A percentile compares a stretch with the other conserved stretches of the same genome.
Evolutionary conservation across 1,139 yeast genomes (phyloP).

Genomic region (Sugiyamaella novakii): DNA sequence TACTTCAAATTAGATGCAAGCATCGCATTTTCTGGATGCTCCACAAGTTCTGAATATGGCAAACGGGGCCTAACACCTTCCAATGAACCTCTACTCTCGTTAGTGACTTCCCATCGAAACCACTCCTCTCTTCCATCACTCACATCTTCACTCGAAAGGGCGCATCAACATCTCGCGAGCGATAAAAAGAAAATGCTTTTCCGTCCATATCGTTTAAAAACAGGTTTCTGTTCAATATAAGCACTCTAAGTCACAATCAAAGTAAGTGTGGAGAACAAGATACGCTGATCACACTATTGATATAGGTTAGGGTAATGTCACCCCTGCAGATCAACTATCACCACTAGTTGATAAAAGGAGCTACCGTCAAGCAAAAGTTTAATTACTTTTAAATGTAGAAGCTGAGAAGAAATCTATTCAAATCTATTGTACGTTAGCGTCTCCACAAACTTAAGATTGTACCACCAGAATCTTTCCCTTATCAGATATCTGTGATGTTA

Average conservation of each 20-base stretch:
- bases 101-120: too few relatives aligned
- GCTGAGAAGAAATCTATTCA: too few relatives aligned
- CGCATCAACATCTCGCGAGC: conserved; percentile 67
- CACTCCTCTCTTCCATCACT: conserved; percentile 15
- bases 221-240: not conserved
- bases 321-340: conserved; percentile 14
- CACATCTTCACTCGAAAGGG: conserved; percentile 55
- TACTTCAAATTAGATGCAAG: conserved; percentile 30
- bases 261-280: too few relatives aligned
- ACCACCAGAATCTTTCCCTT: too few relatives aligned
- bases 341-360: too few relatives aligned
- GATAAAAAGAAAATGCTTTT: conserved; percentile 65
- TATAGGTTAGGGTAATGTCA: conserved; percentile 3
- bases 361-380: too few relatives aligned
- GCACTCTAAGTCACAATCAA: too few relatives aligned
- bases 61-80: conserved; percentile 54
- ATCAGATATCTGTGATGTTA: too few relatives aligned
- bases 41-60: conserved; percentile 57
- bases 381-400: too few relatives aligned
- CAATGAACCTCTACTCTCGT: conserved; percentile 40
- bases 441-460: too few relatives aligned
- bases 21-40: conserved; percentile 49
- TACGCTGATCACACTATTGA: too few relatives aligned
- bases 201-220: conserved; percentile 46
- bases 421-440: too few relatives aligned